phyloP scores from a whole-genome alignment of 331 rosid genomes.

The Telfairia occidentalis region DNA sequence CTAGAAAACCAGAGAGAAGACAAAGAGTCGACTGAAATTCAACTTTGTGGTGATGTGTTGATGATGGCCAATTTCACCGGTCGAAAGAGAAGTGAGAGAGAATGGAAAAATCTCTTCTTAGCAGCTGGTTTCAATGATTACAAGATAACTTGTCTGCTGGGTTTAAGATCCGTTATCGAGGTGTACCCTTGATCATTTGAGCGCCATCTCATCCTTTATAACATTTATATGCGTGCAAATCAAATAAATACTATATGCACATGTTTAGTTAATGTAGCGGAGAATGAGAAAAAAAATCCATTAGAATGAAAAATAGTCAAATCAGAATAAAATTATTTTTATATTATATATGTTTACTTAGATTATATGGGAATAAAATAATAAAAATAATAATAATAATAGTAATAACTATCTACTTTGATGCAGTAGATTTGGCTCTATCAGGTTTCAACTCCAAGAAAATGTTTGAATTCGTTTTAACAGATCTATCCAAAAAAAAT shows the following conservation, averaged over 20 bases:
- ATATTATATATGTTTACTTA: too few relatives aligned
- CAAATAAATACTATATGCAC: not conserved
- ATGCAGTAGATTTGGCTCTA: too few relatives aligned
- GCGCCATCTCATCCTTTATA: not conserved
- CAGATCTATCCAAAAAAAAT: too few relatives aligned
- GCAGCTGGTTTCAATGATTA: constrained; percentile 4
- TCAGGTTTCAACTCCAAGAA: too few relatives aligned
- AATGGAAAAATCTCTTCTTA: not conserved
- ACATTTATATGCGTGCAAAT: not conserved
- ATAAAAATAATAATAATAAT: too few relatives aligned
- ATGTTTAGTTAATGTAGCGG: too few relatives aligned
- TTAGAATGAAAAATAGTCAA: not conserved
- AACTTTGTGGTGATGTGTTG: not conserved
- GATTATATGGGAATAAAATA: too few relatives aligned
- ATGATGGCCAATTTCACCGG: not conserved
- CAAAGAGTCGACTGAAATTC: not conserved
- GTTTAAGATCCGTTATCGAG: not conserved
- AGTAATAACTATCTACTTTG: too few relatives aligned
- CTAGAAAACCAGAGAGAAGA: not conserved
- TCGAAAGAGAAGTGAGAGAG: not conserved
- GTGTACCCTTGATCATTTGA: not conserved
- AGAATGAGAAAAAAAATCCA: too few relatives aligned
- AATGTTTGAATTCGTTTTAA: too few relatives aligned
- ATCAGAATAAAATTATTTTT: too few relatives aligned
- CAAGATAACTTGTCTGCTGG: not conserved